Base-by-base conservation (phyloP, 768 basidiomycete species). In the Tricholoma hemisulphureum region DNA sequence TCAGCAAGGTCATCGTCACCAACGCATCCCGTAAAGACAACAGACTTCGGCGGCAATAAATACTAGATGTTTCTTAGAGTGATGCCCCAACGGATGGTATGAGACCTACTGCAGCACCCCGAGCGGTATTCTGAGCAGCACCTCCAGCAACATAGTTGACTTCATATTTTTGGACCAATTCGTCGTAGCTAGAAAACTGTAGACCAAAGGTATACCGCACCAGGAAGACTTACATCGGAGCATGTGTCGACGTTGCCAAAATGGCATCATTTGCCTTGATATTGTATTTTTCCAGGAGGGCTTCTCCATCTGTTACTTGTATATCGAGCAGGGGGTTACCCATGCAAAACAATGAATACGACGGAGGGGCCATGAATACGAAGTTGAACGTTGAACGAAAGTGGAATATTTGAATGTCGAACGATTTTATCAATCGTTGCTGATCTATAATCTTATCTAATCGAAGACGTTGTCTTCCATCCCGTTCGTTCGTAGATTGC, bases 321-420 rank as follows among this genome's bases (percentile, higher is more conserved):
- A 99, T 89, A 73, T 99, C 95, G 51, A 98, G 88, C 69, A 98
- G 81, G 65, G 96, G 96, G 75, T 98, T 98, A 41, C 96, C 96
- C 76, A 98, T 77, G 77, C 87, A 92, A 76, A 98, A 93, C 46
- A 98, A 75, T 43, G 80, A 71, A 77, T 85, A 88, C 21, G 80
- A 73, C 23, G 74, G 69, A 16, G 76, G 50, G 49, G 85, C 71
- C 79, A 82, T 79, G 60, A 45, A 65, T 23, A n/a, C 57, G 52
- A 11, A 45, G 14, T 34, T 32, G 57, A 41, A 43, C 61, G 55
- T 60, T 50, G 16, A 14, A 29, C 53, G 55, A 35, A 49, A 10
- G 52, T 4, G 14, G 45, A 32, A 20, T 31, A 23, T 58, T 54
- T 24, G 39, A 37, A 56, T 28, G 32, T 51, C 13, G 34, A 45